These are phyloP conservation scores for Eucalyptus leucophloia DNA, from an alignment of 345 rosid genomes.

Conservation along the genomic window DNA sequence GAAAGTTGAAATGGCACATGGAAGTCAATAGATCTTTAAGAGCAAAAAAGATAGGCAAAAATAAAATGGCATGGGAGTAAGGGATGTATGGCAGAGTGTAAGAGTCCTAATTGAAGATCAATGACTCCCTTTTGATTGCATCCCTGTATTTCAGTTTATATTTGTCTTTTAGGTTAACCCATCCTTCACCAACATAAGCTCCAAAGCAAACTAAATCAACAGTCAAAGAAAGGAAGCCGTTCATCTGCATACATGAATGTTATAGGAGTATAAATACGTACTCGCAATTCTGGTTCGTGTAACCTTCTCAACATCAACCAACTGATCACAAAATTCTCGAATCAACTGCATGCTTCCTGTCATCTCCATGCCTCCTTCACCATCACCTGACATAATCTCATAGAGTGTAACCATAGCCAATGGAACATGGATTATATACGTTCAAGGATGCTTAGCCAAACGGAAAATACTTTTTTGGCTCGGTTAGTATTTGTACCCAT, in stretches of 20 bases:
- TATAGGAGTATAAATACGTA: neutral
- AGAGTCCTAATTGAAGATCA: neutral
- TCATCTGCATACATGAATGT: neutral
- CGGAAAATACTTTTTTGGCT: neutral
- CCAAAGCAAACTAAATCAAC: neutral
- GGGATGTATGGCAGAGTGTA: neutral
- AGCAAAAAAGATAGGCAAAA: neutral
- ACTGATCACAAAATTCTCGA: conserved; percentile 62
- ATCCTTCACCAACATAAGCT: neutral
- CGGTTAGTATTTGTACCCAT: neutral
- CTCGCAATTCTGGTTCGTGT: conserved; percentile 66
- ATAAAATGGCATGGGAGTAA: neutral
- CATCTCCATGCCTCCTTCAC: conserved; percentile 95
- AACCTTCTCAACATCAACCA: conserved; percentile 45
- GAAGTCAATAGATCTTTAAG: neutral
- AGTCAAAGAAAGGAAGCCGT: neutral
- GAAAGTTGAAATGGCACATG: conserved; percentile 1
- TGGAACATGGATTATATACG: neutral
- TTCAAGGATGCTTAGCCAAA: neutral
- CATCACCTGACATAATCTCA: conserved; percentile 44
- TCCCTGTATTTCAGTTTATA: neutral
- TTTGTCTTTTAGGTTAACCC: neutral
- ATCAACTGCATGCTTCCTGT: conserved; percentile 80
- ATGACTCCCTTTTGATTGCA: neutral
- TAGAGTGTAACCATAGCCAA: neutral